These are phyloP conservation scores for Cinnamomum chago DNA, from an alignment of 164 flowering plant genomes.

Conservation along the genomic window DNA sequence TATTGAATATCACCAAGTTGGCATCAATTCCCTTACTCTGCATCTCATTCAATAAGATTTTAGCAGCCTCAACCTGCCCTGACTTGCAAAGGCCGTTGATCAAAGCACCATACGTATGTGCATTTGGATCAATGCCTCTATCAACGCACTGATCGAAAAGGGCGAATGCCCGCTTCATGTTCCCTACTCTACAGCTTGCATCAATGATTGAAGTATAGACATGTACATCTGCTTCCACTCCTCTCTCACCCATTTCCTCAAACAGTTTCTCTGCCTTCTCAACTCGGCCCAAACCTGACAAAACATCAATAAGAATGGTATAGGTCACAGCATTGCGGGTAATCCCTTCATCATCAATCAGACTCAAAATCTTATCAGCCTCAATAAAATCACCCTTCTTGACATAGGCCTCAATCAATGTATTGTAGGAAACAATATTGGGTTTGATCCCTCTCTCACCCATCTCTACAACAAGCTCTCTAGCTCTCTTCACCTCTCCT, in stretches of 20 bases:
- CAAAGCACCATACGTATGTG: conserved; percentile 48
- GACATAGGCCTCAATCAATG: conserved; percentile 37
- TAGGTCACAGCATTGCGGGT: conserved; percentile 37
- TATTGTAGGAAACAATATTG: conserved; percentile 44
- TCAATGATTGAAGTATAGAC: conserved; percentile 44
- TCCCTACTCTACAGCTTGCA: conserved; percentile 36
- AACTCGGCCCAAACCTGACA: conserved; percentile 29
- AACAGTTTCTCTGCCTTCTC: conserved; percentile 49
- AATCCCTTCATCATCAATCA: conserved; percentile 39
- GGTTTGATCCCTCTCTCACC: conserved; percentile 41
- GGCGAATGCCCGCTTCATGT: conserved; percentile 35
- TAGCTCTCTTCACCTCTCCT: conserved; percentile 40
- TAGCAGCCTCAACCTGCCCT: conserved; percentile 47
- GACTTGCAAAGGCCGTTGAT: conserved; percentile 50
- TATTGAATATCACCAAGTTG: conserved; percentile 37
- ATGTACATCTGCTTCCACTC: conserved; percentile 36
- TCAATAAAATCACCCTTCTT: conserved; percentile 37
- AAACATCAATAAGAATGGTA: conserved; percentile 48
- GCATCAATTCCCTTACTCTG: conserved; percentile 46
- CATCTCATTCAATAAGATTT: conserved; percentile 47
- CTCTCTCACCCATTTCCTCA: conserved; percentile 42
- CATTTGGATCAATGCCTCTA: conserved; percentile 41
- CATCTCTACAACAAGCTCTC: conserved; percentile 39
- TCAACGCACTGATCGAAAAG: conserved; percentile 45
- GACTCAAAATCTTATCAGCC: conserved; percentile 27